These are phyloP conservation scores for Erodium maritimum DNA, from an alignment of 345 rosid genomes.

Conservation along the genomic window DNA sequence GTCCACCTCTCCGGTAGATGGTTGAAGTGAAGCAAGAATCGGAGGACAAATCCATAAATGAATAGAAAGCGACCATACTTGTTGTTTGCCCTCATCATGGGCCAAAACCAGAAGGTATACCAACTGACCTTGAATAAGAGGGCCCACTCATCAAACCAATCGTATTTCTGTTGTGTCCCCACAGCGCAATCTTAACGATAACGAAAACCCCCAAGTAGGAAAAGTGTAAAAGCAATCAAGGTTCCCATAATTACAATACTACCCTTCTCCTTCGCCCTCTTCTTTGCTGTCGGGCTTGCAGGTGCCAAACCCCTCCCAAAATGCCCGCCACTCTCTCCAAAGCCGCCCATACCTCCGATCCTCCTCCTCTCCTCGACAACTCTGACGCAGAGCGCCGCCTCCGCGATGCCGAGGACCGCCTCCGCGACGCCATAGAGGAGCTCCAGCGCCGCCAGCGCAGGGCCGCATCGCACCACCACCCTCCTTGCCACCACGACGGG, in stretches of 20 bases:
- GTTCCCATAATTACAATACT: neutral
- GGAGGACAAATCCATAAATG: too few relatives aligned
- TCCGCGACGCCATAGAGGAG: slow-evolving; percentile 84
- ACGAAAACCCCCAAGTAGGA: too few relatives aligned
- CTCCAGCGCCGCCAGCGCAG: slow-evolving; percentile 69
- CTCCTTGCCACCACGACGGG: slow-evolving; percentile 72
- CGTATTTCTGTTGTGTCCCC: too few relatives aligned
- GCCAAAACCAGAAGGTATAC: too few relatives aligned
- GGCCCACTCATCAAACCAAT: too few relatives aligned
- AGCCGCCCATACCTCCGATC: slow-evolving; percentile 13
- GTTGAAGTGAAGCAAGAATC: too few relatives aligned
- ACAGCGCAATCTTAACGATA: too few relatives aligned
- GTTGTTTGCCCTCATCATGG: too few relatives aligned
- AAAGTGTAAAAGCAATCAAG: too few relatives aligned
- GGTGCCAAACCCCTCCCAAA: slow-evolving; percentile 1
- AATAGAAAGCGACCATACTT: too few relatives aligned
- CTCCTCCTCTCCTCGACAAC: slow-evolving; percentile 32
- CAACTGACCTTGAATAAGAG: too few relatives aligned
- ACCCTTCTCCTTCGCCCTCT: neutral
- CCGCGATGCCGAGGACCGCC: slow-evolving; percentile 87
- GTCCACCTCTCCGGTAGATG: too few relatives aligned
- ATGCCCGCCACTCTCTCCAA: slow-evolving; percentile 18
- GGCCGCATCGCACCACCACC: slow-evolving; percentile 27
- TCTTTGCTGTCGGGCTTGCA: neutral
- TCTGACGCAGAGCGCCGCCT: slow-evolving; percentile 55